These are phyloP conservation scores for Tilletiopsis washingtonensis DNA, from an alignment of 1,284 basidiomycete species.

Conservation along the genomic window DNA sequence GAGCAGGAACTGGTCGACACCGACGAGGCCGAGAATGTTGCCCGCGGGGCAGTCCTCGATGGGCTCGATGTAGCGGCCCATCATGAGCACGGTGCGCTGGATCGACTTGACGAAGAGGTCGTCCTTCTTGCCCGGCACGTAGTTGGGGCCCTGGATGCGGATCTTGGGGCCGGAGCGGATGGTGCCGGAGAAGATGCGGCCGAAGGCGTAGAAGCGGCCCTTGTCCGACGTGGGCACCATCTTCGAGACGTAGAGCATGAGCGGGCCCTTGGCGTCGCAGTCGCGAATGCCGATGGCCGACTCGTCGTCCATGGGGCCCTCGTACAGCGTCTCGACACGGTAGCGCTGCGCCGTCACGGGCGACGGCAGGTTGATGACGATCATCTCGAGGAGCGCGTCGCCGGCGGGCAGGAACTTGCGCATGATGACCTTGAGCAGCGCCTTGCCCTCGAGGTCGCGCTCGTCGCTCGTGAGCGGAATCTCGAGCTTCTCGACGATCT, in stretches of 20 bases:
- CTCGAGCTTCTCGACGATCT: conserved; percentile 95
- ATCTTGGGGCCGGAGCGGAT: conserved; percentile 95
- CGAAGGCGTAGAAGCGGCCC: conserved; percentile 99
- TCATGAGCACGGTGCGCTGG: conserved; percentile 99
- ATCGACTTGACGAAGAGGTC: conserved; percentile 97
- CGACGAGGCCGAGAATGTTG: conserved; percentile 98
- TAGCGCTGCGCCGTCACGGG: conserved; percentile 94
- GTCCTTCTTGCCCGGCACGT: conserved; percentile 96
- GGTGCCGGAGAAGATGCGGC: conserved; percentile 99
- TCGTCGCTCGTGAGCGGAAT: conserved; percentile 83
- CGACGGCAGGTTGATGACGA: conserved; percentile 89
- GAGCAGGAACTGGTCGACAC: conserved; percentile 99
- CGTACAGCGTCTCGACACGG: conserved; percentile 99
- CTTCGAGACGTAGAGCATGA: conserved; percentile 99
- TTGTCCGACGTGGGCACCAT: conserved; percentile 99
- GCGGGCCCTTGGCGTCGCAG: conserved; percentile 92
- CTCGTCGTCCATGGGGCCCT: conserved; percentile 99
- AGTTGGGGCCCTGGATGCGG: conserved; percentile 99
- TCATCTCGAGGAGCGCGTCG: conserved; percentile 99
- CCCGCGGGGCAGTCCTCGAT: conserved; percentile 99
- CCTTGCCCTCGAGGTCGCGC: conserved; percentile 91
- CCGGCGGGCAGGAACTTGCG: conserved; percentile 99
- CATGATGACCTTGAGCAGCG: conserved; percentile 96
- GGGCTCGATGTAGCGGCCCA: conserved; percentile 97
- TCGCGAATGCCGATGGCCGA: conserved; percentile 97